Conservation (phyloP, 2,329 filamentous ascomycete species). For the Penicillium sp. region DNA sequence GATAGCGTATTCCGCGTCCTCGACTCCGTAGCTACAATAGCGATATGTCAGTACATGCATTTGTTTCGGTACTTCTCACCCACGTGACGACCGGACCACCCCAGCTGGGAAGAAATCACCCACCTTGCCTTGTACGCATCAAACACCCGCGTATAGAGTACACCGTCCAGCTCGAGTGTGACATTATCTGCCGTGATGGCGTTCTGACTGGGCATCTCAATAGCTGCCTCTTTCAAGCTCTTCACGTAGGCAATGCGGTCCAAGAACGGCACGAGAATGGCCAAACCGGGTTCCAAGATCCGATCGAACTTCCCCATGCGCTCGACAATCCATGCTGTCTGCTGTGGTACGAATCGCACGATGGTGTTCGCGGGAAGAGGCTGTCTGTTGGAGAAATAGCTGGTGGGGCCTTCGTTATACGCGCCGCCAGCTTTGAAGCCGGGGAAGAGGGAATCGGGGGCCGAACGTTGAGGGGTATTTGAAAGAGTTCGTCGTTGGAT, state of each 20-base stretch:
- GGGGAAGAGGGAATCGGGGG: slow-evolving; percentile 35
- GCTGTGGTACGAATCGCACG: slow-evolving; percentile 95
- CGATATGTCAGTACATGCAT: background rate
- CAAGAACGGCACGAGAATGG: slow-evolving; percentile 81
- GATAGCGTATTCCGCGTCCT: slow-evolving; percentile 98
- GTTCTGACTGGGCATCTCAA: slow-evolving; percentile 96
- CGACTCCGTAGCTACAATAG: slow-evolving; percentile 77
- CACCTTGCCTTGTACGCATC: slow-evolving; percentile 97
- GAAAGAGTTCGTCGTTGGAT: slow-evolving; percentile 32
- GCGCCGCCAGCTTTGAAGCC: slow-evolving; percentile 25
- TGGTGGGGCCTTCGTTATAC: slow-evolving; percentile 51
- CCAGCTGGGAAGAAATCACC: slow-evolving; percentile 23
- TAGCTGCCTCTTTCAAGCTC: slow-evolving; percentile 89
- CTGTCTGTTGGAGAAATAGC: slow-evolving; percentile 69
- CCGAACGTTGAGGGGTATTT: slow-evolving; percentile 27
- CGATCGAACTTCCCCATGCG: slow-evolving; percentile 97
- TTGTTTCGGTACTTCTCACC: background rate
- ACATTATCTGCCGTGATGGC: slow-evolving; percentile 99
- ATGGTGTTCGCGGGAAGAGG: slow-evolving; percentile 86
- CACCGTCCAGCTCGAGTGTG: slow-evolving; percentile 90
- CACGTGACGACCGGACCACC: slow-evolving; percentile 3
- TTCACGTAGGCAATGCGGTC: slow-evolving; percentile 98
- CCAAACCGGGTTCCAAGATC: slow-evolving; percentile 86
- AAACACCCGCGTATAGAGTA: slow-evolving; percentile 92
- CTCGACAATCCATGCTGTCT: slow-evolving; percentile 99